A percentile compares a stretch with the other conserved stretches of the same genome.
These are phyloP conservation scores for Candida nonsorbophila DNA, from an alignment of 805 yeast species.

Conservation along the genomic window DNA sequence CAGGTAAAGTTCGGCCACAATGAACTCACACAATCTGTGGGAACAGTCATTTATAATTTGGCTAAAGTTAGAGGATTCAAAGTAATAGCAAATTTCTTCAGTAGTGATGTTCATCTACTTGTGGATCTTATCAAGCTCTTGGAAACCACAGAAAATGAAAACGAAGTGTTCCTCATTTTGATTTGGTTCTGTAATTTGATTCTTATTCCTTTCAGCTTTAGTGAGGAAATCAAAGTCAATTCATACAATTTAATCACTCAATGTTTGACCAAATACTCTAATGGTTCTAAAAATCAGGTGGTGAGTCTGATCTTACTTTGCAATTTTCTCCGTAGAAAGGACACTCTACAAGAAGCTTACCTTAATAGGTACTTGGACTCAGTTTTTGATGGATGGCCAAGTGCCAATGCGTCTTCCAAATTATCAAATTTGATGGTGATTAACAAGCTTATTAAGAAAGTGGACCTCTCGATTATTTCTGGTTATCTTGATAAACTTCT, in stretches of 20 bases:
- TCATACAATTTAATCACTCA: slow-evolving; percentile 30
- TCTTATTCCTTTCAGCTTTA: slow-evolving; percentile 69
- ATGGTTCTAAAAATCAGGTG: slow-evolving; percentile 55
- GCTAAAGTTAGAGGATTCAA: slow-evolving; percentile 66
- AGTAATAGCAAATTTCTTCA: slow-evolving; percentile 50
- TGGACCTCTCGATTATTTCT: slow-evolving; percentile 1
- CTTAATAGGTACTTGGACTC: slow-evolving; percentile 14
- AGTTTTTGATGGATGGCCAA: slow-evolving; percentile 13
- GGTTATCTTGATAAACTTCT: slow-evolving; percentile 1
- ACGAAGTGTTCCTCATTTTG: slow-evolving; percentile 37
- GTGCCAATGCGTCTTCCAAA: slow-evolving; percentile 7
- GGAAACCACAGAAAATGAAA: slow-evolving; percentile 12
- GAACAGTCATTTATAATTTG: slow-evolving; percentile 49
- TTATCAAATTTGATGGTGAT: slow-evolving; percentile 38
- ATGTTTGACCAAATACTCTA: slow-evolving; percentile 22
- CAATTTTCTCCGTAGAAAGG: slow-evolving; percentile 48
- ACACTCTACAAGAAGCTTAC: slow-evolving; percentile 20
- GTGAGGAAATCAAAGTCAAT: slow-evolving; percentile 21
- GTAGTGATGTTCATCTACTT: slow-evolving; percentile 52
- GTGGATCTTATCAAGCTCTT: slow-evolving; percentile 5
- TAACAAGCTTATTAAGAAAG: slow-evolving; percentile 30
- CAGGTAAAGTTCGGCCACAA: neutral
- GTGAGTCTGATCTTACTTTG: slow-evolving; percentile 50
- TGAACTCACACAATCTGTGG: slow-evolving; percentile 8
- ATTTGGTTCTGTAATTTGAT: slow-evolving; percentile 71